Evolutionary conservation across 305 asterid species (phyloP), one percentile per base, ranked within the genome.

Genomic region (Withania somnifera): DNA sequence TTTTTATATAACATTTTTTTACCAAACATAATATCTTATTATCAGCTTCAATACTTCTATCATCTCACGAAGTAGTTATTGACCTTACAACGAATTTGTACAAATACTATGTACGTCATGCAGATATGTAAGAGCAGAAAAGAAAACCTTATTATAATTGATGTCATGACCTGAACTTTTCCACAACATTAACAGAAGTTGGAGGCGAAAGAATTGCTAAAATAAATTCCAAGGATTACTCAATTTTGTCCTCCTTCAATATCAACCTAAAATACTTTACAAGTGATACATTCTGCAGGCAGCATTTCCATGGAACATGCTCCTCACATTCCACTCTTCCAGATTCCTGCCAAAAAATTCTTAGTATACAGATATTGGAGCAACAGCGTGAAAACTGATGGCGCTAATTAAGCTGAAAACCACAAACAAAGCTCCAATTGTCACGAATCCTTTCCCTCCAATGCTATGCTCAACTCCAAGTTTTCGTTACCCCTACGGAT

Each of bases 381-480:
- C n/a, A n/a, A n/a, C n/a, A n/a, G n/a, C n/a, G n/a, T n/a, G n/a
- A n/a, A n/a, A n/a, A n/a, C n/a, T n/a, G 69, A 15, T 24, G 67
- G 64, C 0, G 30, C 38, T 60, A 11, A 24, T 13, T 60, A 11
- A 36, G 40, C 40, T 60, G 20, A 3, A 26, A 6, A 61, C 2
- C 20, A 61, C 1, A 68, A 83, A 61, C 1, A 68, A 83, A 56
- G 38, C n/a, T 20, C 75, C 7, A n/a, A n/a, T 6, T 22, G 81
- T 87, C 63, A 82, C 78, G 85, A 86, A 19, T 86, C 84, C 58
- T 87, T 87, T 90, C 90, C 97, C 87, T 94, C 99, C 71, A 96
- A 87, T 52, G 79, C 86, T 69, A 96, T 58, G 40, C 94, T 90
- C 84, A 94, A 34, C 88, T 94, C 95, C 93, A 94, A 64, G 56